Base-by-base conservation (phyloP, 148 eudicot species). In the Silene uniflora region DNA sequence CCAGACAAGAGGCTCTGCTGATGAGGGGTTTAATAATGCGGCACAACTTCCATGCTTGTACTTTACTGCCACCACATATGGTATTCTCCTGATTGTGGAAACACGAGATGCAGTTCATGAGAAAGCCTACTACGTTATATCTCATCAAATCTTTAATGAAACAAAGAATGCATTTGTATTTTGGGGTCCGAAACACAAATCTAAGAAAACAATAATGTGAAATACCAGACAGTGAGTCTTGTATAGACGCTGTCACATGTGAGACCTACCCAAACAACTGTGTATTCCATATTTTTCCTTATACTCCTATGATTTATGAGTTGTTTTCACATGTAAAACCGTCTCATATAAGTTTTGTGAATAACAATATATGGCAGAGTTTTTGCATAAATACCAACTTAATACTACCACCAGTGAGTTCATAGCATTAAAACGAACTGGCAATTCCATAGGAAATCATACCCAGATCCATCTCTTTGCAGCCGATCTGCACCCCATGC, bases 1-100 rank as follows among this genome's bases (percentile, higher is more conserved):
- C 99, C 99, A 95, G 12, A 92, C 97, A 75, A 95, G 91, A 81
- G 98, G 99, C 88, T 92, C 99, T 1, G 98, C 91, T 2, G 99
- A 86, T 65, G 93, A 85, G 19, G 99, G 99, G 77, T 95, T 88
- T 79, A 95, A 73, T 84, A 95, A 77, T 58, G 99, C 94, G 46
- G 99, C 94, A 82, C 99, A 92, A 0, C 81, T 82, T 24, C 85
- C 86, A 8, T 92, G 84, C 76, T 81, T 87, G 81, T 86, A 83
- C 86, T 87, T 90, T 82, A 88, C 59, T 73, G 99, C 99, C 59
- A 95, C 91, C 58, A 52, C 35, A 66, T 92, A 89, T 29, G 99
- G 97, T 79, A 95, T 89, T 83, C 98, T 92, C 89, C 99, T 95
- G 84, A 84, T 85, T 35, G 44, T n/a, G 54, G 69, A 70, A 49